Conservation (phyloP, 2,329 filamentous ascomycete genomes). For the Bipolaris zeicola region DNA sequence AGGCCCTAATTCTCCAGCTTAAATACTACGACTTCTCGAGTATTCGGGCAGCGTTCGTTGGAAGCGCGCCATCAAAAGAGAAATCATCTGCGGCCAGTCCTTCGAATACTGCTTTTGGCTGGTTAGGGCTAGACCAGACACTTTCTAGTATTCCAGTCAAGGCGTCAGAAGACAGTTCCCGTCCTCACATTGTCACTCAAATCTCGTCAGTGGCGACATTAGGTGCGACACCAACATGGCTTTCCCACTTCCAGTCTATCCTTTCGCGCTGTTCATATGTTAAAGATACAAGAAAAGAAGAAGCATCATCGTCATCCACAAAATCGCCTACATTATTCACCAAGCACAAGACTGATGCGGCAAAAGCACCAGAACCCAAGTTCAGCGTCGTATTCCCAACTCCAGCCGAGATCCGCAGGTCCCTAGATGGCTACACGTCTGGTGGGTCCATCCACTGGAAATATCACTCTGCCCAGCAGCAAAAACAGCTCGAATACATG, state of each 20-base stretch:
- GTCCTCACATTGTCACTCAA: slow-evolving; percentile 60
- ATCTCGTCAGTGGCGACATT: slow-evolving; percentile 84
- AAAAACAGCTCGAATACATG: slow-evolving; percentile 75
- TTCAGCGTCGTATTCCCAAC: slow-evolving; percentile 83
- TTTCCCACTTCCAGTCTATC: slow-evolving; percentile 60
- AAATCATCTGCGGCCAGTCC: slow-evolving; percentile 52
- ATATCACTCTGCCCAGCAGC: slow-evolving; percentile 70
- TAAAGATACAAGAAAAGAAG: neutral
- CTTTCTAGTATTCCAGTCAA: slow-evolving; percentile 56
- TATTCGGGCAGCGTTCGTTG: slow-evolving; percentile 74
- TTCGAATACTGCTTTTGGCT: slow-evolving; percentile 71
- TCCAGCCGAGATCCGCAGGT: slow-evolving; percentile 74
- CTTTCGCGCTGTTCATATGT: slow-evolving; percentile 20
- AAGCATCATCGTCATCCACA: slow-evolving; percentile 1
- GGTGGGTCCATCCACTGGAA: slow-evolving; percentile 85
- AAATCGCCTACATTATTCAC: slow-evolving; percentile 16
- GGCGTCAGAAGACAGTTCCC: slow-evolving; percentile 40
- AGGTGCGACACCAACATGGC: slow-evolving; percentile 72
- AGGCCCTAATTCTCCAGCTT: slow-evolving; percentile 63
- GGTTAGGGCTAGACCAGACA: slow-evolving; percentile 68
- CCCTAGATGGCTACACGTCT: slow-evolving; percentile 77
- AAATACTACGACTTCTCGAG: slow-evolving; percentile 69
- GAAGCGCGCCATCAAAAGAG: slow-evolving; percentile 75
- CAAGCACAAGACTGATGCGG: slow-evolving; percentile 5
- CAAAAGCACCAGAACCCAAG: slow-evolving; percentile 54